These are phyloP conservation scores for Solanum sparsipilum DNA, from an alignment of 257 asterid genomes.

Conservation along the genomic window DNA sequence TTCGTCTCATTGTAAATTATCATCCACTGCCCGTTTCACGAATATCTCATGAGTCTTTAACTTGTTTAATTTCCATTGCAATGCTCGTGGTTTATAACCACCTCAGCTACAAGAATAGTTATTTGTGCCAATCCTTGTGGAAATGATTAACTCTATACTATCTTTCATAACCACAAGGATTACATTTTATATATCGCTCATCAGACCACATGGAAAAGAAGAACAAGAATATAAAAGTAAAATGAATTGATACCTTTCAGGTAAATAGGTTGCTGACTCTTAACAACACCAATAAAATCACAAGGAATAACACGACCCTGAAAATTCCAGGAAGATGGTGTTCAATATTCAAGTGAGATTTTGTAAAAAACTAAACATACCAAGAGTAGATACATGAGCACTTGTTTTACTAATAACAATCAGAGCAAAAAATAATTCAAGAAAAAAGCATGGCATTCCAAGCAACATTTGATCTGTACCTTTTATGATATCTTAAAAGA, in stretches of 20 bases:
- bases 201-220: constrained; percentile 3
- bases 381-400: not conserved
- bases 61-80: not conserved
- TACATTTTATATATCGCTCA: not conserved
- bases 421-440: not conserved
- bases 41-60: not conserved
- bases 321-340: constrained; percentile 8
- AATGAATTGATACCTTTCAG: constrained; percentile 48
- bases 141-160: not conserved
- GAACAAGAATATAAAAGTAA: not conserved
- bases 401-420: not conserved
- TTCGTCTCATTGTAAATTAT: not conserved
- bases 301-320: constrained; percentile 99
- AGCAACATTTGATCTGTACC: not conserved
- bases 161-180: not conserved
- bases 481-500: not conserved
- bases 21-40: not conserved
- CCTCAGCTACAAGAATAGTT: not conserved
- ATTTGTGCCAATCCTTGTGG: not conserved
- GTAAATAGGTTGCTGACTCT: constrained; percentile 96
- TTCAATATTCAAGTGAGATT: not conserved
- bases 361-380: not conserved
- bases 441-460: not conserved
- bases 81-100: not conserved
- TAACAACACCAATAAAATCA: constrained; percentile 91